Evolutionary conservation across 139 green algal genomes (phyloP).

Genomic region (Chlamydomonas sphaeroides): DNA sequence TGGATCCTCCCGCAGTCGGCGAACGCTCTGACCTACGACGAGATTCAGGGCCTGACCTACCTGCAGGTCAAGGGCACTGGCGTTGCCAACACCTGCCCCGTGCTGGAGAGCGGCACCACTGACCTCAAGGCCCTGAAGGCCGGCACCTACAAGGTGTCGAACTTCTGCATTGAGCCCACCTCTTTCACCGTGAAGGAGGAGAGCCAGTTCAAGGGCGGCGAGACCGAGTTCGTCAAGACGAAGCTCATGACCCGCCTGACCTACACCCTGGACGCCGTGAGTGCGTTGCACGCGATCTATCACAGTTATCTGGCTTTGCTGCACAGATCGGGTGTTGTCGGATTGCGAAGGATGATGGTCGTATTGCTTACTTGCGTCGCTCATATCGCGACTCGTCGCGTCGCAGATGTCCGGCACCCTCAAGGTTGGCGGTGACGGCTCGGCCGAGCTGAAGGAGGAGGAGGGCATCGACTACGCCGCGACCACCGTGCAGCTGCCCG

Average conservation of each 20-base stretch:
- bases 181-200: slow-evolving; percentile 91
- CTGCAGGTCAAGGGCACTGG: slow-evolving; percentile 98
- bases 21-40: slow-evolving; percentile 92
- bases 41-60: slow-evolving; percentile 97
- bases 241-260: slow-evolving; percentile 99
- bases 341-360: background rate
- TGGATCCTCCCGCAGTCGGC: slow-evolving; percentile 61
- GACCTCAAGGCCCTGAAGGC: slow-evolving; percentile 88
- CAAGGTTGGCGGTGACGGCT: slow-evolving; percentile 87
- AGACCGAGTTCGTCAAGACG: slow-evolving; percentile 94
- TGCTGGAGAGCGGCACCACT: slow-evolving; percentile 80
- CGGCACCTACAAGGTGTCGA: slow-evolving; percentile 92
- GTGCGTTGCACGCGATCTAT: background rate
- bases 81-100: slow-evolving; percentile 98
- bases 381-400: background rate
- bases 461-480: slow-evolving; percentile 99
- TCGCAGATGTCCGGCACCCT: slow-evolving; percentile 85
- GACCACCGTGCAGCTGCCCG: slow-evolving; percentile 96
- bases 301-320: background rate
- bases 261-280: slow-evolving; percentile 96
- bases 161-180: slow-evolving; percentile 99
- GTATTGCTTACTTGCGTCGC: no score
- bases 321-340: background rate
- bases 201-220: slow-evolving; percentile 79
- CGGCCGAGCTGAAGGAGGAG: slow-evolving; percentile 92